Evolutionary conservation across 2,329 filamentous ascomycete genomes (phyloP).

Genomic region (Raffaelea ambrosiae): DNA sequence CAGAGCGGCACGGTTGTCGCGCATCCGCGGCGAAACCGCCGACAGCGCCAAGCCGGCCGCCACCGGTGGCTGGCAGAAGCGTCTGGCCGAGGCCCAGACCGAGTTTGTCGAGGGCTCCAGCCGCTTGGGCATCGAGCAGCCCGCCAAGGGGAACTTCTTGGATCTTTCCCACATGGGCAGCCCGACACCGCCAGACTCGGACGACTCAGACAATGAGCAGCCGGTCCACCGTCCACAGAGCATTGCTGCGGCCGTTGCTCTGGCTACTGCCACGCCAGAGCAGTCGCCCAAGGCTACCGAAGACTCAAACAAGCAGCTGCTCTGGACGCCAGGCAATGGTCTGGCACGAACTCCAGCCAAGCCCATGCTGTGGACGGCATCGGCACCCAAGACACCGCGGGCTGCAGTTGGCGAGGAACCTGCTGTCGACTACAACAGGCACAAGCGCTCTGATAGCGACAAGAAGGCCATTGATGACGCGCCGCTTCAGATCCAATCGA

Average conservation of each 20-base stretch:
- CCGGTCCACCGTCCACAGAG: conserved; percentile 13
- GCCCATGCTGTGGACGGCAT: not conserved
- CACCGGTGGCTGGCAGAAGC: conserved; percentile 25
- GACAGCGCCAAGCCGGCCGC: conserved; percentile 14
- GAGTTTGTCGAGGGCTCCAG: not conserved
- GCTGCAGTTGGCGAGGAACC: too few species aligned
- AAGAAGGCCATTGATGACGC: too few species aligned
- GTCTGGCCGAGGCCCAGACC: conserved; percentile 35
- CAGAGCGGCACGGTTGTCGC: conserved; percentile 27
- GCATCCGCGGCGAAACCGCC: conserved; percentile 23
- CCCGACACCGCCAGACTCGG: conserved; percentile 46
- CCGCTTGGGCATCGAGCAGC: not conserved
- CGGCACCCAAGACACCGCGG: not conserved
- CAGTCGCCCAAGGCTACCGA: too few species aligned
- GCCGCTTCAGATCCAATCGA: too few species aligned
- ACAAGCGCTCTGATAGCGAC: too few species aligned
- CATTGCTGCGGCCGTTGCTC: conserved; percentile 1
- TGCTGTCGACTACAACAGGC: too few species aligned
- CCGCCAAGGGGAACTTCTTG: conserved; percentile 24
- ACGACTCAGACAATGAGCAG: conserved; percentile 30
- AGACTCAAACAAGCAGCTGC: too few species aligned
- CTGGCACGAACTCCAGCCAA: not conserved
- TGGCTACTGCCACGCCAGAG: not conserved
- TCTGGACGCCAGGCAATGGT: conserved; percentile 3
- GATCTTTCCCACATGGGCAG: conserved; percentile 33